Base-by-base conservation (phyloP, 805 yeast species). In the Ogataea pilisensis region DNA sequence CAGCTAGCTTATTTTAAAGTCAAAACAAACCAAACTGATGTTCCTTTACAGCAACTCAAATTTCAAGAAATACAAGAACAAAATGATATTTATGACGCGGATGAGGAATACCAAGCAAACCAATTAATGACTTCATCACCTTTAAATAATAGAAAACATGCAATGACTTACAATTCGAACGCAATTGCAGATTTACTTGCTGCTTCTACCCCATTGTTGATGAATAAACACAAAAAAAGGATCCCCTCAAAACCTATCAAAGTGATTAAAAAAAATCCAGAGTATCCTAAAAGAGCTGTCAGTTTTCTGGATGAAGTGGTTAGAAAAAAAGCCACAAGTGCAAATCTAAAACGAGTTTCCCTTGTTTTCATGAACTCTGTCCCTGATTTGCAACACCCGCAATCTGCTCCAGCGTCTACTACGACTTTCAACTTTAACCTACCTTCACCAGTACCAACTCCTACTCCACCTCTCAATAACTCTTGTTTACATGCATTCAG, bases 1-100 rank as follows among this genome's bases (percentile, higher is more conserved):
- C 72, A 72, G 48, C 51, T 75, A 36, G 82, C 82, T 2, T 72
- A 72, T 49, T 76, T 68, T 55, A 76, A 75, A 50, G 68, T 70
- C 32, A 65, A 65, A 41, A 75, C 80, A 1, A 68, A 73, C 46
- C 80, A 75, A 52, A 60, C 62, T 1, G 50, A 54, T 6, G 61
- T 60, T 2, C 65, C 70, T 5, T 44, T 66, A 14, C 35, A 44
- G 19, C 55, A 58, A 16, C 54, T 69, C 34, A 51, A 61, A 42
- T 50, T 58, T n/a, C 46, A 49, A 6, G 45, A 30, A 16, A 28
- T 12, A 17, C 33, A 29, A 3, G 18, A 13, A 17, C 12, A 49
- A 17, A 38, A 24, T 19, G 38, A 22, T 34, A 27, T 26, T 18
- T 11, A 16, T n/a, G 34, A 17, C 8, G 14, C 36, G 21, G n/a